Evolutionary conservation across 106 monocot species (phyloP).

Genomic region (Posidonia australis): DNA sequence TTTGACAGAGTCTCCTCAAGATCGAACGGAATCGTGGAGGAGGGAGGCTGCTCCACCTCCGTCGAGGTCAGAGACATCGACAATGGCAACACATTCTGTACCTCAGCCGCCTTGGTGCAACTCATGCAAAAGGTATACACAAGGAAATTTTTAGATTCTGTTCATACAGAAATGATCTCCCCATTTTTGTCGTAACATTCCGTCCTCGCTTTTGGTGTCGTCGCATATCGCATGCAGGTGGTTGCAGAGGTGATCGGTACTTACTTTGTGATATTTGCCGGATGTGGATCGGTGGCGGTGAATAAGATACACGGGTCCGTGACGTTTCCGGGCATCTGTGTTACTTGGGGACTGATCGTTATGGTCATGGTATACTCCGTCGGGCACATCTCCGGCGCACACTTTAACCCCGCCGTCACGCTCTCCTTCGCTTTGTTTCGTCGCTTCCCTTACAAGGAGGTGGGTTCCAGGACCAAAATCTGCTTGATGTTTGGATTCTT

Average conservation of each 20-base stretch:
- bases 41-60: neutral
- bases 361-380: slow-evolving; percentile 38
- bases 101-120: neutral
- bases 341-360: slow-evolving; percentile 25
- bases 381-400: slow-evolving; percentile 38
- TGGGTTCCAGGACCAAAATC: too few species aligned
- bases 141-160: too few species aligned
- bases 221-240: slow-evolving; percentile 2
- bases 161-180: too few species aligned
- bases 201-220: too few species aligned
- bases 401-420: slow-evolving; percentile 38
- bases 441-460: slow-evolving; percentile 26
- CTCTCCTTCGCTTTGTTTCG: slow-evolving; percentile 17
- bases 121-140: slow-evolving; percentile 1
- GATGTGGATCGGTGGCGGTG: slow-evolving; percentile 25
- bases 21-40: neutral
- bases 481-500: too few species aligned
- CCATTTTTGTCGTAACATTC: neutral
- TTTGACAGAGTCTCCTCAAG: too few species aligned
- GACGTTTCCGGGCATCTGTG: slow-evolving; percentile 27
- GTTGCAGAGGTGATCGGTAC: slow-evolving; percentile 27
- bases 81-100: neutral
- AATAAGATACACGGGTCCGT: slow-evolving; percentile 23
- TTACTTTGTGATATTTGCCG: slow-evolving; percentile 34
- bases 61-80: neutral